Evolutionary conservation across 306 rosid genomes (phyloP).

Genomic region (Oxytropis ochrocephala): DNA sequence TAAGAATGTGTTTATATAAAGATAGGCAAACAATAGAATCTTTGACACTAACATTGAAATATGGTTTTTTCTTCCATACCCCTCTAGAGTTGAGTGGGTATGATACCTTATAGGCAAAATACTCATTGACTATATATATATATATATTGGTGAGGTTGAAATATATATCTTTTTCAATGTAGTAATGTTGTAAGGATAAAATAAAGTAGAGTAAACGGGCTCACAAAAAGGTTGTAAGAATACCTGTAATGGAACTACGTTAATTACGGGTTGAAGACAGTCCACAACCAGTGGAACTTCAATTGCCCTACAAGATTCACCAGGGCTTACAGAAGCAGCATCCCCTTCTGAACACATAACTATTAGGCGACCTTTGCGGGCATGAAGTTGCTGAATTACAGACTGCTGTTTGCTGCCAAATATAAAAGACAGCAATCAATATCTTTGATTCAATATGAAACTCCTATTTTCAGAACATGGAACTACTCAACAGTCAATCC

Average conservation of each 20-base stretch:
- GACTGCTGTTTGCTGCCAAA: slow-evolving; percentile 94
- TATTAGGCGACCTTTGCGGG: slow-evolving; percentile 92
- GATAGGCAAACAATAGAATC: neutral
- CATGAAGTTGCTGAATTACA: slow-evolving; percentile 96
- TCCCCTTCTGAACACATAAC: slow-evolving; percentile 93
- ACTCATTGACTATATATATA: no score
- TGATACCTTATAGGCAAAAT: no score
- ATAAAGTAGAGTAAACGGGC: neutral
- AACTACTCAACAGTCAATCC: slow-evolving; percentile 1
- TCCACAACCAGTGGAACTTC: slow-evolving; percentile 93
- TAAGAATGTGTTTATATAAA: neutral
- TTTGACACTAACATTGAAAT: neutral
- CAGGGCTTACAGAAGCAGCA: slow-evolving; percentile 54
- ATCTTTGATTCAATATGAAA: neutral
- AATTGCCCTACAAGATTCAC: slow-evolving; percentile 63
- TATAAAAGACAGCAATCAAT: slow-evolving; percentile 10
- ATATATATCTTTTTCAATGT: neutral
- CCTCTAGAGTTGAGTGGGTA: no score
- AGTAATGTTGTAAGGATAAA: neutral
- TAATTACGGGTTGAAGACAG: slow-evolving; percentile 96
- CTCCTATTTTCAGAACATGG: slow-evolving; percentile 6
- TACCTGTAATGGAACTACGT: slow-evolving; percentile 90
- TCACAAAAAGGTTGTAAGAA: neutral
- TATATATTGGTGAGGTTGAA: no score
- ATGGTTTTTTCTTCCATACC: no score